phyloP scores from a whole-genome alignment of 495 filamentous ascomycete species.

The Aspergillus affinis region DNA sequence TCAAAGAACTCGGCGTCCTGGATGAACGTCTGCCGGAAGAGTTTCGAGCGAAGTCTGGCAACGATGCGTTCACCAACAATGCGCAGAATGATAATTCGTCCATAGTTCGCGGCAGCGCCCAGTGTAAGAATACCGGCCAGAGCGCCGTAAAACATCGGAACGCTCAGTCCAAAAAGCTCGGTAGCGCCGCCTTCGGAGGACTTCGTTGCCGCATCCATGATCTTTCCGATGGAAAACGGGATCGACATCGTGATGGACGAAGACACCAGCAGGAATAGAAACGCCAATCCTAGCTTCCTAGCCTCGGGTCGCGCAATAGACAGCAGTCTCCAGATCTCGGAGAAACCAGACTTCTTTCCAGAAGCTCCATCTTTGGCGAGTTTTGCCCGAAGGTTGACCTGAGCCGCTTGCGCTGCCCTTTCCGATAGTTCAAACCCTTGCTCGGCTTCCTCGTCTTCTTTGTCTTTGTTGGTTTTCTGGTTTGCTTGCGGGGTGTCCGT shows the following conservation, averaged over 20 bases:
- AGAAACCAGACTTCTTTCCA: conserved; percentile 62
- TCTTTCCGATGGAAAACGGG: conserved; percentile 92
- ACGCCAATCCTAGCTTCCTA: conserved; percentile 73
- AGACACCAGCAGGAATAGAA: conserved; percentile 80
- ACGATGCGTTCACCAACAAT: conserved; percentile 96
- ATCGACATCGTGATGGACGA: conserved; percentile 91
- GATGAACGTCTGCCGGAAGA: conserved; percentile 85
- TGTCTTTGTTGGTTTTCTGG: conserved; percentile 22
- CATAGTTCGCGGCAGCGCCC: conserved; percentile 87
- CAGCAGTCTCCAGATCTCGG: conserved; percentile 82
- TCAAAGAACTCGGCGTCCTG: conserved; percentile 99
- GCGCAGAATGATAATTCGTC: conserved; percentile 87
- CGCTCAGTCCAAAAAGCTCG: conserved; percentile 68
- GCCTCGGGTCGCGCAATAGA: conserved; percentile 85
- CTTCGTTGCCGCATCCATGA: conserved; percentile 82
- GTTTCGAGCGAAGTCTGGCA: conserved; percentile 78
- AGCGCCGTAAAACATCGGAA: conserved; percentile 75
- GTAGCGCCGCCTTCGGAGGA: conserved; percentile 47
- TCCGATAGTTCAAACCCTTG: conserved; percentile 66
- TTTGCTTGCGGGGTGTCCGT: conserved; percentile 18
- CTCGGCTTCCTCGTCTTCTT: conserved; percentile 49
- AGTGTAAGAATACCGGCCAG: conserved; percentile 67
- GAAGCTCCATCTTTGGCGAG: conserved; percentile 74
- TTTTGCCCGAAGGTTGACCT: conserved; percentile 84
- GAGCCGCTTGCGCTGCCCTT: conserved; percentile 81